phyloP scores from a whole-genome alignment of 1,284 basidiomycete genomes.

The Apiotrichum brassicae region DNA sequence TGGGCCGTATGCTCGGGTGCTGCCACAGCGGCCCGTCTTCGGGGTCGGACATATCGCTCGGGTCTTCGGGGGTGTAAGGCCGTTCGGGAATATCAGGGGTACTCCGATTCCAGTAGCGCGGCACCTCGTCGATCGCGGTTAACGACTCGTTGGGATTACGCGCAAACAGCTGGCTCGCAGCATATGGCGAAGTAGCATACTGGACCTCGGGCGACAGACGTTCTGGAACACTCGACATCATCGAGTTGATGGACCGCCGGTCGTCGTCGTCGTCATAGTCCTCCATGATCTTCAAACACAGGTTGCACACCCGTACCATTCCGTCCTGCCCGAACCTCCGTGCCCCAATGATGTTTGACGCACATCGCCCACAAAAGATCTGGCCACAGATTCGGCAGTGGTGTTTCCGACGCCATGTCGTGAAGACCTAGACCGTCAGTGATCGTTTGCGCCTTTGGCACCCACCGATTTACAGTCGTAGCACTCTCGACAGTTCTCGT shows the following conservation, averaged over 20 bases:
- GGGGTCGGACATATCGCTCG: slow-evolving; percentile 38
- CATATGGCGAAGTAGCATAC: slow-evolving; percentile 69
- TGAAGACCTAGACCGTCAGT: slow-evolving; percentile 85
- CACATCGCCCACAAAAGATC: slow-evolving; percentile 85
- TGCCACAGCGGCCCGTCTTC: slow-evolving; percentile 48
- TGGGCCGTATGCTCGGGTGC: slow-evolving; percentile 35
- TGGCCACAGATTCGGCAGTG: slow-evolving; percentile 92
- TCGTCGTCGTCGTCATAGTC: slow-evolving; percentile 62
- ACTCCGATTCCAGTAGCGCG: slow-evolving; percentile 23
- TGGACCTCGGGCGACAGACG: slow-evolving; percentile 40
- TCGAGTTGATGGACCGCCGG: slow-evolving; percentile 37
- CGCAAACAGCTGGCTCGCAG: slow-evolving; percentile 73
- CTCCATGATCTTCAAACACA: slow-evolving; percentile 84
- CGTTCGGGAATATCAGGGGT: slow-evolving; percentile 13
- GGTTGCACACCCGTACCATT: slow-evolving; percentile 86
- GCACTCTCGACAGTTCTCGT: slow-evolving; percentile 91
- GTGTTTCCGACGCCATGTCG: slow-evolving; percentile 86
- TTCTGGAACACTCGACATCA: slow-evolving; percentile 34
- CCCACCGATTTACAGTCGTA: slow-evolving; percentile 67
- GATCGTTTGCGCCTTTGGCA: slow-evolving; percentile 32
- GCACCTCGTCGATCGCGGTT: slow-evolving; percentile 40
- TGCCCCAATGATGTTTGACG: slow-evolving; percentile 95
- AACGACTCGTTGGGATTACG: slow-evolving; percentile 37
- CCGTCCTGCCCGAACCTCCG: slow-evolving; percentile 88
- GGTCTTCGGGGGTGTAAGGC: slow-evolving; percentile 34